A percentile compares a stretch with the other conserved stretches of the same genome.
Evolutionary conservation across 2,329 filamentous ascomycete genomes (phyloP).

Genomic region (Xylariaceae sp.): DNA sequence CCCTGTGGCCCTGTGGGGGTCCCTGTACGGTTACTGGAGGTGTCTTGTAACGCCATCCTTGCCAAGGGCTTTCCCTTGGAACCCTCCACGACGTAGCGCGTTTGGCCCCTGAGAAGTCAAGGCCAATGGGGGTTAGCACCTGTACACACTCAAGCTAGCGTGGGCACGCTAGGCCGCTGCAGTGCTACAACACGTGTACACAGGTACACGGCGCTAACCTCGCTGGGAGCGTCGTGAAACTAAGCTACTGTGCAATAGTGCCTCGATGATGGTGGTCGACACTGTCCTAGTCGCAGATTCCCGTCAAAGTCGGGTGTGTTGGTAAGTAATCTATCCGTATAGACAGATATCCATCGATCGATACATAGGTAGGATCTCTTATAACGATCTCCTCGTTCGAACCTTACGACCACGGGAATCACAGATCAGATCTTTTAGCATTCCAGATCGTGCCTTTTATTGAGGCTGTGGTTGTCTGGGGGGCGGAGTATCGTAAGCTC

Average conservation of each 20-base stretch:
- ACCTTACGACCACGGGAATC: too few relatives aligned
- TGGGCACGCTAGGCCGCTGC: neutral
- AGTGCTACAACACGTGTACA: neutral
- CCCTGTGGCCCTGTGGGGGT: neutral
- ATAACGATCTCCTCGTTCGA: too few relatives aligned
- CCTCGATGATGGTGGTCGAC: too few relatives aligned
- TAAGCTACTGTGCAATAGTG: neutral
- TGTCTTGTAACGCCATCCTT: neutral
- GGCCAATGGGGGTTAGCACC: slow-evolving; percentile 2
- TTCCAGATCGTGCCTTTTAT: too few relatives aligned
- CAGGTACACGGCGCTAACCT: neutral
- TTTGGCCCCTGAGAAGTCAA: slow-evolving; percentile 15
- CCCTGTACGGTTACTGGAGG: neutral
- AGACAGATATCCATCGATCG: too few relatives aligned
- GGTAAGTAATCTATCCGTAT: too few relatives aligned
- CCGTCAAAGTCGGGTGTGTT: too few relatives aligned
- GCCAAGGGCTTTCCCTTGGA: neutral
- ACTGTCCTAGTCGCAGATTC: too few relatives aligned
- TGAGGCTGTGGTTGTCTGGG: too few relatives aligned
- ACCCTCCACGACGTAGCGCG: neutral
- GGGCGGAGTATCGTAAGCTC: too few relatives aligned
- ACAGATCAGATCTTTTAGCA: too few relatives aligned
- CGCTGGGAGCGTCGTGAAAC: neutral
- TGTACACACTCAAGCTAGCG: neutral
- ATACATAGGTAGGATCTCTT: too few relatives aligned